Base-by-base conservation (phyloP, 2,329 filamentous ascomycete species). In the Phyllosticta ampelicida region DNA sequence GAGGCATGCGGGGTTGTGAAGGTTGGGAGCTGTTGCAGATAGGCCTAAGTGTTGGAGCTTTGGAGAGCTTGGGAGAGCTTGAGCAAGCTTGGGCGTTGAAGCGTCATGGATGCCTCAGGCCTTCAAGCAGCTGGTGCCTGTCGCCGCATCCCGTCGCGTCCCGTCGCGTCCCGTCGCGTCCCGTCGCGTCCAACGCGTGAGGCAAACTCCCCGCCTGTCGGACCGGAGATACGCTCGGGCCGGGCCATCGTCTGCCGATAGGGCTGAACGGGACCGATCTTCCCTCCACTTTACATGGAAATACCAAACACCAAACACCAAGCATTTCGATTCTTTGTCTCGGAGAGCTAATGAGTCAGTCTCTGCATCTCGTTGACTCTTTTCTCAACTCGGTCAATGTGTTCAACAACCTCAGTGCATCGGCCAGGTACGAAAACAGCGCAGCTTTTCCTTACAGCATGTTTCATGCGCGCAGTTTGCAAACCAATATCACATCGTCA, bases 151-250 rank as follows among this genome's bases (percentile, higher is more conserved):
- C n/a, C n/a, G n/a, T n/a, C n/a, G n/a, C n/a, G n/a, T n/a, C n/a
- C n/a, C n/a, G n/a, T n/a, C n/a, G n/a, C n/a, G n/a, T n/a, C n/a
- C n/a, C n/a, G n/a, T n/a, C n/a, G n/a, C n/a, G n/a, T n/a, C n/a
- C n/a, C n/a, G 23, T 26, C 23, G 23, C 23, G 23, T 26, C 23
- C 23, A 26, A 54, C 44, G 49, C 49, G 55, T 51, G 55, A 51
- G 55, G 55, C 55, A 58, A 53, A 53, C 48, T 44, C 56, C n/a
- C n/a, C n/a, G n/a, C n/a, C n/a, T n/a, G n/a, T n/a, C 56, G 51
- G 54, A 13, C 5, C 56, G 48, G 51, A 51, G 51, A 58, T 26
- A 44, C 28, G 55, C 51, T 58, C 56, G 56, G 56, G 56, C 56
- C 56, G 56, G 56, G 44, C 51, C 48, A 54, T 51, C 48, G 26